Percentiles rank a stretch among this genome's conserved stretches.
Evolutionary conservation across 768 basidiomycete genomes (phyloP).

Genomic region (Lactifluus volemus): DNA sequence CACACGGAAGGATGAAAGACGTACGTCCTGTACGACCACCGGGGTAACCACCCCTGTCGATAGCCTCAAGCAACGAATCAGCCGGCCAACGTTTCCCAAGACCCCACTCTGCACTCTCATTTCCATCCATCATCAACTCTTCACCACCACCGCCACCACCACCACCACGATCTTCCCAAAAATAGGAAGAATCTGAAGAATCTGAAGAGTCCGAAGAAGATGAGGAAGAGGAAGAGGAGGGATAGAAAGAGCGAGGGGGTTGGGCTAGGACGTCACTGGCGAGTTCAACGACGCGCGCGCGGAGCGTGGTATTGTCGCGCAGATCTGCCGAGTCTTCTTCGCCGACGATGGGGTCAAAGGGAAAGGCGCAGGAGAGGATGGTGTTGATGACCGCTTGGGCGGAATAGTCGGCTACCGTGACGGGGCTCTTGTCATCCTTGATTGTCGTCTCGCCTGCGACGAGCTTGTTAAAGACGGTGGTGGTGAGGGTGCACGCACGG

Average conservation of each 20-base stretch:
- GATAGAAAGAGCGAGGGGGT: constrained; percentile 23
- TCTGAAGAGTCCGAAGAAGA: too few relatives aligned
- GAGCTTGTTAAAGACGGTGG: constrained; percentile 77
- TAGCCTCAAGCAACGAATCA: constrained; percentile 66
- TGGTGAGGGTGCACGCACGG: constrained; percentile 75
- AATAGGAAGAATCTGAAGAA: too few relatives aligned
- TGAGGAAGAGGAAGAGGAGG: too few relatives aligned
- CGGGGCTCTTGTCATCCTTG: constrained; percentile 79
- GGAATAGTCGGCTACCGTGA: constrained; percentile 79
- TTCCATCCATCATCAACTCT: constrained; percentile 23
- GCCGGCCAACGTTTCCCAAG: constrained; percentile 53
- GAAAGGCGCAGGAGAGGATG: constrained; percentile 71
- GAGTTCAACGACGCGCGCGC: constrained; percentile 65
- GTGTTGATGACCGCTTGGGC: constrained; percentile 88
- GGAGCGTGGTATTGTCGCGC: constrained; percentile 35
- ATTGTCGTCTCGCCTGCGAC: constrained; percentile 79
- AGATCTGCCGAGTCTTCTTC: constrained; percentile 90
- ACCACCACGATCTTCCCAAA: constrained; percentile 19
- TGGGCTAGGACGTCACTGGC: constrained; percentile 70
- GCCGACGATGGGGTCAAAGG: constrained; percentile 81
- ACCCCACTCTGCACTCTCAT: constrained; percentile 62
- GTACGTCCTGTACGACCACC: constrained; percentile 69
- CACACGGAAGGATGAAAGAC: constrained; percentile 26
- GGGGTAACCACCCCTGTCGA: constrained; percentile 71
- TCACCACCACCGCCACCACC: too few relatives aligned